Conservation (phyloP, 345 rosid genomes). For the Linum usitatissimum region DNA sequence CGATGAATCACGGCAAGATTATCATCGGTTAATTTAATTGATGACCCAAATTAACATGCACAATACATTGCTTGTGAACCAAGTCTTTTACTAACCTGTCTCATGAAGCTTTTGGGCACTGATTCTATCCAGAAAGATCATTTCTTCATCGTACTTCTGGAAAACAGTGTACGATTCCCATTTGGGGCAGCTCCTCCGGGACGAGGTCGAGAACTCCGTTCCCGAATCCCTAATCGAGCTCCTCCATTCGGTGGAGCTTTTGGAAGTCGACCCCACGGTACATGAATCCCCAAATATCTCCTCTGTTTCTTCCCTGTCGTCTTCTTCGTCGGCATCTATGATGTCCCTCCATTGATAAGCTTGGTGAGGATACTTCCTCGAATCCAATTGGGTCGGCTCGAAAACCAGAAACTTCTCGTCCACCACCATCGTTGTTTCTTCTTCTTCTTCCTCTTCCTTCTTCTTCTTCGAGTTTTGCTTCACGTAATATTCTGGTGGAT, state of each 20-base stretch:
- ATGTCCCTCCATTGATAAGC: slow-evolving; percentile 17
- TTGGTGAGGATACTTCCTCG: slow-evolving; percentile 23
- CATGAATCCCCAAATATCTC: slow-evolving; percentile 67
- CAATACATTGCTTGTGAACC: not conserved
- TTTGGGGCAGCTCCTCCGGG: slow-evolving; percentile 83
- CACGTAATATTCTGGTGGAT: slow-evolving; percentile 6
- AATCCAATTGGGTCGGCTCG: slow-evolving; percentile 23
- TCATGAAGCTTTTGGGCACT: slow-evolving; percentile 91
- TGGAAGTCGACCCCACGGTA: slow-evolving; percentile 84
- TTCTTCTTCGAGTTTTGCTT: slow-evolving; percentile 9
- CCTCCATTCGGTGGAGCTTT: slow-evolving; percentile 98
- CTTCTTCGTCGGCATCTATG: slow-evolving; percentile 23
- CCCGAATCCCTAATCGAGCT: slow-evolving; percentile 74
- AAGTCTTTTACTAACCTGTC: slow-evolving; percentile 41
- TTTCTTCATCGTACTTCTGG: slow-evolving; percentile 94
- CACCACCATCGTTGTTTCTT: slow-evolving; percentile 7
- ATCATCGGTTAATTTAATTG: too few species aligned
- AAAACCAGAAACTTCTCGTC: slow-evolving; percentile 25
- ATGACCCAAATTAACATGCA: too few species aligned
- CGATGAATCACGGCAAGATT: too few species aligned
- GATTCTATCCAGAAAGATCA: slow-evolving; percentile 71
- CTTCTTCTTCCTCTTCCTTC: slow-evolving; percentile 14
- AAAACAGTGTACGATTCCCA: slow-evolving; percentile 98
- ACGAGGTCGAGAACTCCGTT: slow-evolving; percentile 81
- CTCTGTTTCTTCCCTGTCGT: slow-evolving; percentile 16